Evolutionary conservation across 1,284 basidiomycete genomes (phyloP), one percentile per base, ranked within the genome.

Genomic region (Papiliotrema fonsecae): DNA sequence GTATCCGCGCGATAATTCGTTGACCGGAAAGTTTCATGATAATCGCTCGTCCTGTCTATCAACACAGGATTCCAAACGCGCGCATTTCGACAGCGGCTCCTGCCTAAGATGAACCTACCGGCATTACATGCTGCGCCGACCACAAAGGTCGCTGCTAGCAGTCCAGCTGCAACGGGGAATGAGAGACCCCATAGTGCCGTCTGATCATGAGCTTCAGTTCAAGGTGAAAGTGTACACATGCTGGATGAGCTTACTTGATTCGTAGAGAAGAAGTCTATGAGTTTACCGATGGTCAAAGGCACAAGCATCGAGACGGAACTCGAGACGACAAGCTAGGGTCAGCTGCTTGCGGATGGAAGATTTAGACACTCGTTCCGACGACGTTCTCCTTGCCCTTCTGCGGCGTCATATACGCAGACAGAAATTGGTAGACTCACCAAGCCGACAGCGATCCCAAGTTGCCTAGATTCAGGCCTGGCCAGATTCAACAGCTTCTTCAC

Each of bases 1-100:
- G 83, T 40, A 98, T 79, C 3, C 88, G 79, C 19, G 89, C 88
- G 30, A 98, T 88, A 61, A 98, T 97, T 25, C 93, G 79, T 70
- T 97, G 90, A 35, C 93, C 93, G 79, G 73, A 61, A 61, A 93
- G 82, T 49, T 88, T 82, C 85, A 98, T 93, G 50, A 98, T 78
- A 63, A 88, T 86, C 1, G 88, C 84, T 39, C 92, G 81, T 7
- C 85, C 84, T 49, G 30, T 32, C 11, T 47, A 13, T 14, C 21
- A 22, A n/a, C n/a, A n/a, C n/a, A n/a, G n/a, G n/a, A n/a, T n/a
- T n/a, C n/a, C n/a, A n/a, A n/a, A n/a, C n/a, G n/a, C n/a, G n/a
- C n/a, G n/a, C n/a, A n/a, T n/a, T n/a, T n/a, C n/a, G 36, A 18
- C 43, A 47, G 30, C 41, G 16, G 35, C 16, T 13, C 27, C 32